Percentiles rank a stretch among this genome's conserved stretches.
Conservation (phyloP, 345 rosid species). For the Corymbia maculata region DNA sequence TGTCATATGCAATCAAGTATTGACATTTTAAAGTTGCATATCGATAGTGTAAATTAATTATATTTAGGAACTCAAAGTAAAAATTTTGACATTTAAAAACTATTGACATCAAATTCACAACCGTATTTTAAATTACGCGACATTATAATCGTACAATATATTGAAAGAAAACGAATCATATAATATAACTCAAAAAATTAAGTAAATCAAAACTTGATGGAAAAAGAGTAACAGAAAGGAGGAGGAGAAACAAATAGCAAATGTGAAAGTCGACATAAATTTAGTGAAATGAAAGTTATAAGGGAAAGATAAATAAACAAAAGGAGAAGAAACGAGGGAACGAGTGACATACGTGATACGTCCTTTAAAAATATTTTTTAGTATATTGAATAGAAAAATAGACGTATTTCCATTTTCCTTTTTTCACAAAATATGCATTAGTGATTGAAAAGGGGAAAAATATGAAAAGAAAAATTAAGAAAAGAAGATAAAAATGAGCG, state of each 20-base stretch:
- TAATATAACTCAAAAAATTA: neutral
- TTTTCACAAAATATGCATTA: neutral
- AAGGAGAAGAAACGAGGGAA: neutral
- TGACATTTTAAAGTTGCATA: neutral
- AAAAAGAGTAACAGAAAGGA: neutral
- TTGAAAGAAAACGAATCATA: neutral
- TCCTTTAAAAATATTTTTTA: neutral
- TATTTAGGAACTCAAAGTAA: neutral
- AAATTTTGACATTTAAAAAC: neutral
- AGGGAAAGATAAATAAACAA: neutral
- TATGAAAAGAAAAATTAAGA: neutral
- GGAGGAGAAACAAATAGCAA: neutral
- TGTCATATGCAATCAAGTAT: neutral
- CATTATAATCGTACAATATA: neutral
- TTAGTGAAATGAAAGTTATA: neutral
- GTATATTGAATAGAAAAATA: neutral
- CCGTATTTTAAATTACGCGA: neutral
- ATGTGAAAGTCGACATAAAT: neutral
- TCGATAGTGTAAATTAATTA: neutral
- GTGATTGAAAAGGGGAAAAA: neutral
- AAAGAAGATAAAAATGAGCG: neutral
- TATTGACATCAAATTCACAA: neutral
- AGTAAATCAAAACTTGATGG: neutral
- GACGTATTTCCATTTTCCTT: neutral
- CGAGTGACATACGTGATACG: neutral